Evolutionary conservation across 83 land plant species (phyloP), one percentile per base, ranked within the genome.

Genomic region (Diphasiastrum complanatum): DNA sequence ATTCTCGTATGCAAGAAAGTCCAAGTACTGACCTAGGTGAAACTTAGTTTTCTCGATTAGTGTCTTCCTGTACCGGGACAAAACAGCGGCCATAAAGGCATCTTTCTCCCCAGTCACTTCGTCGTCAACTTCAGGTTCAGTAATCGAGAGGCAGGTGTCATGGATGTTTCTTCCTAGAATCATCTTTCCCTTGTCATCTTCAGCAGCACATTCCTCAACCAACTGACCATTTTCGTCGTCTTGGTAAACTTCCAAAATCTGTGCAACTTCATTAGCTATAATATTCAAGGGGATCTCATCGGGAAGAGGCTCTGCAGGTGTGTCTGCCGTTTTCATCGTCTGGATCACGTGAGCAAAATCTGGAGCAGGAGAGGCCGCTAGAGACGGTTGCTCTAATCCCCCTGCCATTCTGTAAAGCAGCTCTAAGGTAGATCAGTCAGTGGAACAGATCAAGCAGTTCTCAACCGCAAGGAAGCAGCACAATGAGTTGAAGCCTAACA

Each of bases 51-150:
- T 67, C 38, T 86, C 92, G 0, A 80, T 6, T 10, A 91, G 74
- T 18, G 78, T 77, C 34, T 71, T 77, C 26, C 97, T 64, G 45
- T 86, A 91, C 3, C 84, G 71, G 26, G 97, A 88, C 51, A 91
- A 61, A n/a, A 91, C 81, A 52, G 82, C 46, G 37, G 97, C 91
- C 92, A 91, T 91, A 68, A 81, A 79, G 5, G 86, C 97, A 14
- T 91, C 97, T 64, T 80, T 78, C 51, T 91, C 97, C 1, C 89
- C 92, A 1, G 97, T 91, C 12, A 78, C 54, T 38, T 91, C 92
- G 47, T 91, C 92, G 52, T 91, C 81, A 1, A 73, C 69, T 8
- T 83, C 92, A 3, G 92, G 92, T 74, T 91, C 89, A 36, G 80
- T 84, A 26, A 91, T 78, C 25, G 70, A 64, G 0, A 75, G 61